phyloP scores from a whole-genome alignment of 2,329 filamentous ascomycete genomes.

The Alternaria sp. region DNA sequence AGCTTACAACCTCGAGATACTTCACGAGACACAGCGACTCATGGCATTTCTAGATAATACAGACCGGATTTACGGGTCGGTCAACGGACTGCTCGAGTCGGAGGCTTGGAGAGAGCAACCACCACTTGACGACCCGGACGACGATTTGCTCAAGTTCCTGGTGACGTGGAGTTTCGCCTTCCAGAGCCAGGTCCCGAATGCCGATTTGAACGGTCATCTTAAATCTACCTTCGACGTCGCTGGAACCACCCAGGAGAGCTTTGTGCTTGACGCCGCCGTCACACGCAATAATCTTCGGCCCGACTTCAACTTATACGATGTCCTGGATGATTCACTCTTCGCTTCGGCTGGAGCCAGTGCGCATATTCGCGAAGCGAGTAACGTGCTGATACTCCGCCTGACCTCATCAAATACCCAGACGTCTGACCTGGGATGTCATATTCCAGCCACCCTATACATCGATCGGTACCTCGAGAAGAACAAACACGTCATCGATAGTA shows the following conservation, averaged over 20 bases:
- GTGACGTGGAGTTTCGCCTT: constrained; percentile 58
- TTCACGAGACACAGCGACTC: constrained; percentile 65
- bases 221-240: constrained; percentile 51
- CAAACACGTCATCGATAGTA: constrained; percentile 54
- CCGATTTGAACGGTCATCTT: constrained; percentile 52
- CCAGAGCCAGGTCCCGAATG: constrained; percentile 50
- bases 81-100: constrained; percentile 57
- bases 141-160: constrained; percentile 55
- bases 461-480: constrained; percentile 66
- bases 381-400: constrained; percentile 60
- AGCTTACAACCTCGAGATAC: constrained; percentile 49
- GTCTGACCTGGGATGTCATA: constrained; percentile 53
- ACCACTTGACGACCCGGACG: constrained; percentile 40
- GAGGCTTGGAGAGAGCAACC: constrained; percentile 42
- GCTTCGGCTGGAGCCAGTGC: constrained; percentile 29
- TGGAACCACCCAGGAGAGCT: constrained; percentile 30
- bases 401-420: constrained; percentile 44
- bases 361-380: constrained; percentile 49
- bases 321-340: constrained; percentile 59
- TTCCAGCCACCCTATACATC: constrained; percentile 62
- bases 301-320: constrained; percentile 59
- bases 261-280: constrained; percentile 37
- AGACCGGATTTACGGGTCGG: constrained; percentile 64
- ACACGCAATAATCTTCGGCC: constrained; percentile 24
- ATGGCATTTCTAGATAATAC: constrained; percentile 67